phyloP scores from a whole-genome alignment of 441 rosid species.

The Adansonia gregorii region DNA sequence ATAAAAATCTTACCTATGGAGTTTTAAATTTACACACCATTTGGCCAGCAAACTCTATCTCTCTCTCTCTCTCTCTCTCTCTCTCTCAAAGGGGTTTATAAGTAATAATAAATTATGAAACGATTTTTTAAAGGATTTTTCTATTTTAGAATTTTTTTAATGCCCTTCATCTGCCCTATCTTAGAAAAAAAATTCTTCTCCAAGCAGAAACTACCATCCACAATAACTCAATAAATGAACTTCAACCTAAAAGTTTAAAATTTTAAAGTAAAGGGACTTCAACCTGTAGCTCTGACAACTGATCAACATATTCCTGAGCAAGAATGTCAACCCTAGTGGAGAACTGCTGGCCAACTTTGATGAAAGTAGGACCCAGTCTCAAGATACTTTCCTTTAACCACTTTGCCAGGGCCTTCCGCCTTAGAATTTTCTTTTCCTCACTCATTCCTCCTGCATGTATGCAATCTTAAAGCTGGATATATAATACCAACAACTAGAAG shows the following conservation, averaged over 20 bases:
- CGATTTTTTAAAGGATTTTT: background rate
- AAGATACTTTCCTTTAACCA: constrained; percentile 93
- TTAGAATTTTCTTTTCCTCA: constrained; percentile 66
- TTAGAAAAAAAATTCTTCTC: background rate
- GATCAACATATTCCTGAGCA: constrained; percentile 98
- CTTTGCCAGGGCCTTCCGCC: constrained; percentile 81
- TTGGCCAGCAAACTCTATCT: background rate
- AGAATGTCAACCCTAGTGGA: constrained; percentile 98
- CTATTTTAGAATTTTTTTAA: background rate
- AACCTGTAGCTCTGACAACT: constrained; percentile 97
- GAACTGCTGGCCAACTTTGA: constrained; percentile 96
- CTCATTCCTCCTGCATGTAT: constrained; percentile 80
- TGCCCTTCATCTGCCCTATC: background rate
- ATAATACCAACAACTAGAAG: background rate
- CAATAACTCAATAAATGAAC: background rate
- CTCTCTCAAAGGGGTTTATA: background rate
- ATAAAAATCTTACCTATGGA: constrained; percentile 22
- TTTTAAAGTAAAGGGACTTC: constrained; percentile 24
- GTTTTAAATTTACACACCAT: constrained; percentile 5
- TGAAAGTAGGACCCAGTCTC: constrained; percentile 96
- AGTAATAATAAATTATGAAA: constrained; percentile 1
- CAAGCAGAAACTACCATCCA: background rate
- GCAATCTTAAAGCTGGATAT: constrained; percentile 14
- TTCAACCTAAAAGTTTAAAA: constrained; percentile 14
- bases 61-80: background rate